Percentiles rank a stretch among this genome's conserved stretches.
phyloP scores from a whole-genome alignment of 495 filamentous ascomycete species.

The Thermothielavioides terrestris region DNA sequence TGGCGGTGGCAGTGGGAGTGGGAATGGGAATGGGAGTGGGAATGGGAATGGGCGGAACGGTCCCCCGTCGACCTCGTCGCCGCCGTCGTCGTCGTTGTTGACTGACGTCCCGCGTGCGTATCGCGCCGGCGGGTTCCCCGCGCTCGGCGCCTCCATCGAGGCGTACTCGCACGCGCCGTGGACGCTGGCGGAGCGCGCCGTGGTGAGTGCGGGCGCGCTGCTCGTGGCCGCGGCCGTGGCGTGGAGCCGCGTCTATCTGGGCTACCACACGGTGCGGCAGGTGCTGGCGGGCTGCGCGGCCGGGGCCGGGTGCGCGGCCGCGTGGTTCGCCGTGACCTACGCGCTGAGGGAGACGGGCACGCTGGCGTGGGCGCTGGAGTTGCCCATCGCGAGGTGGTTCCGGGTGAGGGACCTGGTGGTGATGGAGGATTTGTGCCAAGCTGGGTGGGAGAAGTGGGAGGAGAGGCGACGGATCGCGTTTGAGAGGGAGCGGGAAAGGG shows the following conservation, averaged over 20 bases:
- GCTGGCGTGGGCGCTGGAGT: constrained; percentile 64
- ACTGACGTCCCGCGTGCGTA: constrained; percentile 3
- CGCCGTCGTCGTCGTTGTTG: background rate
- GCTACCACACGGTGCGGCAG: constrained; percentile 85
- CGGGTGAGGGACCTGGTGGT: constrained; percentile 77
- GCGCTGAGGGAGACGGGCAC: constrained; percentile 49
- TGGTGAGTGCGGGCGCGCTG: constrained; percentile 49
- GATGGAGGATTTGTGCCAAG: constrained; percentile 81
- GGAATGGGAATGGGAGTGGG: background rate
- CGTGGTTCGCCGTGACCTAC: constrained; percentile 69
- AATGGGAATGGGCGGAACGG: background rate
- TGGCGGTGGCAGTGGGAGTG: background rate
- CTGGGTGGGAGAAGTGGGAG: constrained; percentile 92
- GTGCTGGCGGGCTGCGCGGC: constrained; percentile 71
- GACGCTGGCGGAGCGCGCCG: constrained; percentile 47
- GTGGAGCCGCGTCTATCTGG: constrained; percentile 76
- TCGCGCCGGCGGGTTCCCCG: constrained; percentile 15
- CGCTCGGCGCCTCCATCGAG: constrained; percentile 15
- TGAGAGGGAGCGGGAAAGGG: background rate
- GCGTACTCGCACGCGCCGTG: constrained; percentile 40
- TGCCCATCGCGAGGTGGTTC: constrained; percentile 53
- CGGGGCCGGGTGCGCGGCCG: constrained; percentile 59
- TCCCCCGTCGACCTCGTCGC: too few relatives aligned
- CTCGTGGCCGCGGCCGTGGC: constrained; percentile 61
- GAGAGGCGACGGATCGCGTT: constrained; percentile 7